These are phyloP conservation scores for Erodium texanum DNA, from an alignment of 441 rosid genomes.

Conservation along the genomic window DNA sequence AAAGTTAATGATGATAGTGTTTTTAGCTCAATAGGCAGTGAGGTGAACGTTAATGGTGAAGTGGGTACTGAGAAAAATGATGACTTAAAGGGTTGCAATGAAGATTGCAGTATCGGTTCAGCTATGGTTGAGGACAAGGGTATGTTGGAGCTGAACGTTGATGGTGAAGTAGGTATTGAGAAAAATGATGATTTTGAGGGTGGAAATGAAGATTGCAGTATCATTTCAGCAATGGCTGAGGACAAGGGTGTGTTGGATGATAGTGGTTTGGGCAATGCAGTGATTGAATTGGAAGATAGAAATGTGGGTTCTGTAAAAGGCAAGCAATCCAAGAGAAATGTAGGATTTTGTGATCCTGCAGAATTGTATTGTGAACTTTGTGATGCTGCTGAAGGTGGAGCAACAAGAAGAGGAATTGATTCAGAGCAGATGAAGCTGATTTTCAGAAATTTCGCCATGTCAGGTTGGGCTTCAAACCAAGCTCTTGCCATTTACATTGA, in stretches of 20 bases:
- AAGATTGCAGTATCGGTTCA: no score
- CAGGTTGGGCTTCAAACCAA: constrained; percentile 82
- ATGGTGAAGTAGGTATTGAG: neutral
- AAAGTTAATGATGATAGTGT: neutral
- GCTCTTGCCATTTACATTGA: constrained; percentile 79
- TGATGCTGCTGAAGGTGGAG: constrained; percentile 25
- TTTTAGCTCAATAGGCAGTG: no score
- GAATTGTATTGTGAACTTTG: constrained; percentile 44
- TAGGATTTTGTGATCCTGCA: constrained; percentile 40
- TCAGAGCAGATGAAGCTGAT: constrained; percentile 41
- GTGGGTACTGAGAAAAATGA: neutral
- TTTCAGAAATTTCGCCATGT: constrained; percentile 38
- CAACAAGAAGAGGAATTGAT: constrained; percentile 30
- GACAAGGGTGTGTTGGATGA: neutral
- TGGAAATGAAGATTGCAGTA: no score
- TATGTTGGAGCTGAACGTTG: neutral
- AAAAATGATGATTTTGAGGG: neutral
- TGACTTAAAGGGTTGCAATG: neutral
- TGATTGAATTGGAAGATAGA: neutral
- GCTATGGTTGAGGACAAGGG: no score
- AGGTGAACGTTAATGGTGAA: neutral
- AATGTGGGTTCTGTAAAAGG: neutral
- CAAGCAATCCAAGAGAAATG: no score
- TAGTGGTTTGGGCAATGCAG: neutral
- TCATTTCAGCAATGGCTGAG: no score